Percentiles rank a stretch among this genome's conserved stretches.
These are phyloP conservation scores for Candida sanyiensis DNA, from an alignment of 805 yeast species.

Conservation along the genomic window DNA sequence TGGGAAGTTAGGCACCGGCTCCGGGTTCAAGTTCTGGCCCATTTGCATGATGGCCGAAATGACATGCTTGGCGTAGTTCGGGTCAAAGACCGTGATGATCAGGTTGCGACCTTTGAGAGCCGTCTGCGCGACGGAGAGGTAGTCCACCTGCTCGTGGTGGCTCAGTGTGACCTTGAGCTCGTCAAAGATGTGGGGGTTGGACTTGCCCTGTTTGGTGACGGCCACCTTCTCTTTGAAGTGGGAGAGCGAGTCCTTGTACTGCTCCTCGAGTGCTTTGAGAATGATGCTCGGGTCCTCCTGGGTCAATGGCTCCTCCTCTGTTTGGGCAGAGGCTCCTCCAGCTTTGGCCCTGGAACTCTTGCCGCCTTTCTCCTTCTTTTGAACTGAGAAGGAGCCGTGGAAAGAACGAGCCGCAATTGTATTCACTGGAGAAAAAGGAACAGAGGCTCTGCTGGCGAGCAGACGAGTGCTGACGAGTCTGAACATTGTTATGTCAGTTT, in stretches of 20 bases:
- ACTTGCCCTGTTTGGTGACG: conserved; percentile 63
- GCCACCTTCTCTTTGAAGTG: conserved; percentile 49
- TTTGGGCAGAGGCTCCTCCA: not conserved
- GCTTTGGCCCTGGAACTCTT: conserved; percentile 12
- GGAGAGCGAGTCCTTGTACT: conserved; percentile 44
- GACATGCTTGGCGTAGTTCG: conserved; percentile 61
- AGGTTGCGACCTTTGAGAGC: conserved; percentile 60
- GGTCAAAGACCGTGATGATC: conserved; percentile 85
- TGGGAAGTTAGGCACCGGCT: conserved; percentile 62
- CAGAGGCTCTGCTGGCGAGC: too few relatives aligned
- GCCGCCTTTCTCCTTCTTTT: conserved; percentile 18
- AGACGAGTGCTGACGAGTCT: too few relatives aligned
- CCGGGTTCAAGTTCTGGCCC: conserved; percentile 73
- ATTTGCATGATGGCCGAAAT: conserved; percentile 66
- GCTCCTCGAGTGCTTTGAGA: conserved; percentile 13
- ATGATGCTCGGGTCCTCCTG: conserved; percentile 21
- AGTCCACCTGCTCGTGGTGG: conserved; percentile 40
- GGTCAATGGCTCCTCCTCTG: conserved; percentile 11
- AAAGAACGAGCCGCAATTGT: too few relatives aligned
- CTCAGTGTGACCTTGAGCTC: conserved; percentile 45
- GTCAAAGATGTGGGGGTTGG: conserved; percentile 64
- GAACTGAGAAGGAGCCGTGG: too few relatives aligned
- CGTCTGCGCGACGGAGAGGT: conserved; percentile 66
- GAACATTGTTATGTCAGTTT: too few relatives aligned
- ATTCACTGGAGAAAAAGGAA: too few relatives aligned